Base-by-base conservation (phyloP, 73 alveolate species). In the Paramecium tetraurelia region DNA sequence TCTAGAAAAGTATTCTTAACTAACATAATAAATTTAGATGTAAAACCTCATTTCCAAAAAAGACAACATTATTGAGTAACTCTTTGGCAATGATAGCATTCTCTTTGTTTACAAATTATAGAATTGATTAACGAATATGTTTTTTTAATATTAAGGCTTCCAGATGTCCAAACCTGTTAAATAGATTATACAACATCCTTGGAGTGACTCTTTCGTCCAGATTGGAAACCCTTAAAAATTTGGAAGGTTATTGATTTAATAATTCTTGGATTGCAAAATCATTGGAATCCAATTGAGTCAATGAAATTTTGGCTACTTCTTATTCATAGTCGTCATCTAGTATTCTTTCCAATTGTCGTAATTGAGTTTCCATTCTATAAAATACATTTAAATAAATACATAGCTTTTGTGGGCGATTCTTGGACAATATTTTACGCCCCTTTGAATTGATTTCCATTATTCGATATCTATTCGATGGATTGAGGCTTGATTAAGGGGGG, bases 121-220 rank as follows among this genome's bases (percentile, higher is more conserved):
- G 20, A 22, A 40, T 33, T 0, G 90, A 59, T 24, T 22, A 80
- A 11, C n/a, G 31, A 41, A 11, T 43, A 31, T 22, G 11, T 80
- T 80, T 80, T 35, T 48, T 46, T 29, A 21, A 80, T 9, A 22
- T 36, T 24, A 80, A 22, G 29, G 46, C 71, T 35, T 80, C 75
- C 33, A 80, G 9, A 41, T 80, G 43, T 29, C 76, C 90, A 80
- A 80, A 80, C 24, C 90, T 80, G 18, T 80, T 80, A 80, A 80
- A 80, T 10, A 80, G 76, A 80, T 80, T 80, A 58, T 43, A 80
- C 2, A 80, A 29, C 90, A 80, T 80, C 18, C 44, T 41, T 7
- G 38, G 31, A 8, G 90, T 80, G 40, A 80, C 90, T 46, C 72
- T 41, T 22, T 80, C 90, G 24, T 80, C 90, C 46, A 80, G 11